phyloP scores from a whole-genome alignment of 1,284 basidiomycete genomes.

The Ustilago shanxiensis region DNA sequence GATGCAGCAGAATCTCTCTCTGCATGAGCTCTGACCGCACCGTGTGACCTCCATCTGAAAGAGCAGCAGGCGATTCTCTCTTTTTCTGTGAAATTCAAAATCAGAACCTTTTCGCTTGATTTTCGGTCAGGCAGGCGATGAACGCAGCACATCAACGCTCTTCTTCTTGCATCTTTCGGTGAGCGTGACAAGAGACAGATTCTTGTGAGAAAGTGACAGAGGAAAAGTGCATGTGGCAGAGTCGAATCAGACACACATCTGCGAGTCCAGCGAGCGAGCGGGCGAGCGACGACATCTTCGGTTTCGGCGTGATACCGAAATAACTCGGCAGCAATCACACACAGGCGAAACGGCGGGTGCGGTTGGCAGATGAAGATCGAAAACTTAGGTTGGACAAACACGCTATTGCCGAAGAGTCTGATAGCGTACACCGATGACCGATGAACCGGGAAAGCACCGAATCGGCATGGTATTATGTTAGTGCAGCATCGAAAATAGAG shows the following conservation, averaged over 20 bases:
- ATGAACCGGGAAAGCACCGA: constrained; percentile 13
- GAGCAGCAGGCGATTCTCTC: neutral
- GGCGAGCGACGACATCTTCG: neutral
- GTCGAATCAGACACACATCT: neutral
- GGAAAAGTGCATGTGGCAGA: neutral
- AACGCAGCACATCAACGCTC: neutral
- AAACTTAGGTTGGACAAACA: no score
- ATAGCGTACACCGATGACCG: constrained; percentile 3
- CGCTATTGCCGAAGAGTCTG: constrained; percentile 3
- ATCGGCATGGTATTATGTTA: constrained; percentile 1
- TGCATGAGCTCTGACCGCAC: neutral
- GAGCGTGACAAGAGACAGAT: neutral
- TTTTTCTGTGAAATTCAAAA: constrained; percentile 8
- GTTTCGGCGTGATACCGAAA: constrained; percentile 24
- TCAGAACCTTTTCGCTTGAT: constrained; percentile 7
- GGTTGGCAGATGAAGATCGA: no score
- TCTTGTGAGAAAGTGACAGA: no score
- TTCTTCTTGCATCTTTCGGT: no score
- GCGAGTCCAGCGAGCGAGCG: neutral
- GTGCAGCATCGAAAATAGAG: neutral
- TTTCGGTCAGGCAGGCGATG: neutral
- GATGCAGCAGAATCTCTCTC: neutral
- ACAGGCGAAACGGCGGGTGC: neutral
- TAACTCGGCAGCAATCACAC: constrained; percentile 3
- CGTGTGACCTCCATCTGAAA: constrained; percentile 14